Evolutionary conservation across 176 grass and related monocot species (phyloP).

Genomic region (Ensete glaucum): DNA sequence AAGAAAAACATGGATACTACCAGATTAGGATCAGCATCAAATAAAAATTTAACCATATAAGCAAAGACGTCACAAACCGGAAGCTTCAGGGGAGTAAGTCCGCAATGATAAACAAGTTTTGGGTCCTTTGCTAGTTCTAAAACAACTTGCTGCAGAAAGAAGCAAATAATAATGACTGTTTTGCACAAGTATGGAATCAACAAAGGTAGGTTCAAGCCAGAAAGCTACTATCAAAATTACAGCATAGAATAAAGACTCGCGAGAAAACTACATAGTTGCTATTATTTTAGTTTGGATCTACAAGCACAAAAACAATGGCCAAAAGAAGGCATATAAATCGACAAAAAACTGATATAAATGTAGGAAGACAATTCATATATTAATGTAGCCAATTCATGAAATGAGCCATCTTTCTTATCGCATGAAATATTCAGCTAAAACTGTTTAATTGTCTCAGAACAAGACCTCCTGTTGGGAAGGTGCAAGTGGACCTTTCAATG

Average conservation of each 20-base stretch:
- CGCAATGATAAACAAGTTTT: constrained; percentile 89
- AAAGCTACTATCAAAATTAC: neutral
- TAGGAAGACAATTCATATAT: neutral
- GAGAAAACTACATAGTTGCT: too few species aligned
- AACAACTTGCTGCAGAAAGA: constrained; percentile 62
- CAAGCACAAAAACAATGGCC: neutral
- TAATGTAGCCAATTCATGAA: neutral
- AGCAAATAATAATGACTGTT: constrained; percentile 17
- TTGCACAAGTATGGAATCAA: constrained; percentile 22
- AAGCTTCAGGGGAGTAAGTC: constrained; percentile 75
- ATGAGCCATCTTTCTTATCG: too few species aligned
- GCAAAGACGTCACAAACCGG: constrained; percentile 33
- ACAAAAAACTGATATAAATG: neutral
- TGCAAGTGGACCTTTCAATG: constrained; percentile 69
- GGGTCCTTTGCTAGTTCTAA: constrained; percentile 59
- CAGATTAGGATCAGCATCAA: constrained; percentile 10
- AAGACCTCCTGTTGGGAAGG: constrained; percentile 85
- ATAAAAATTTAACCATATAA: constrained; percentile 18
- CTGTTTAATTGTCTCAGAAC: constrained; percentile 20
- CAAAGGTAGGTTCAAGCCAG: neutral
- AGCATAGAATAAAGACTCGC: too few species aligned
- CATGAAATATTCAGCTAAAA: too few species aligned
- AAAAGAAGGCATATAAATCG: neutral
- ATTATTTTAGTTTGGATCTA: neutral
- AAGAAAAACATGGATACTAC: constrained; percentile 18